Percentiles rank a stretch among this genome's conserved stretches.
phyloP scores from a whole-genome alignment of 169 alveolate genomes.

The Cryptosporidium muris region DNA sequence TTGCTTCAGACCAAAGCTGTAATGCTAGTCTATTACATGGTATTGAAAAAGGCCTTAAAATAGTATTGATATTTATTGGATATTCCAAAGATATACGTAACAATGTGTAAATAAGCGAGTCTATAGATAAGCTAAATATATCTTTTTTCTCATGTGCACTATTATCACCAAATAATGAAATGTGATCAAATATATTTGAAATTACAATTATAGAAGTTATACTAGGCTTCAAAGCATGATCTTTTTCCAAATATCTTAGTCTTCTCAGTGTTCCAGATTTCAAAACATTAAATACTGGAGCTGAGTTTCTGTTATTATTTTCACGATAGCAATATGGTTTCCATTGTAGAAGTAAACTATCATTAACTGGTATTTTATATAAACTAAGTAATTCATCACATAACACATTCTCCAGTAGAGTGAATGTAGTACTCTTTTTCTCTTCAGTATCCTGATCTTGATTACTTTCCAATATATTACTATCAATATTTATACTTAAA shows the following conservation, averaged over 20 bases:
- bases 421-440: neutral
- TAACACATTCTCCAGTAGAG: constrained; percentile 6
- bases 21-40: neutral
- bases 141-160: neutral
- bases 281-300: neutral
- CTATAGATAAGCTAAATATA: constrained; percentile 26
- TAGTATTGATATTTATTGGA: constrained; percentile 39
- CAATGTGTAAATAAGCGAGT: constrained; percentile 45
- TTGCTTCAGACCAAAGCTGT: constrained; percentile 18
- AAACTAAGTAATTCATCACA: constrained; percentile 4
- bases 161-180: constrained; percentile 46
- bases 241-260: constrained; percentile 30
- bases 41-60: constrained; percentile 21
- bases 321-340: constrained; percentile 27
- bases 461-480: neutral
- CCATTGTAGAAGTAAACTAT: constrained; percentile 49
- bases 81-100: constrained; percentile 47
- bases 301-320: neutral
- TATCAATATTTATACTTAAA: neutral
- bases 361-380: constrained; percentile 62
- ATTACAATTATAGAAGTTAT: constrained; percentile 21
- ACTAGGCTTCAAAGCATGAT: constrained; percentile 50
- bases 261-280: constrained; percentile 1
- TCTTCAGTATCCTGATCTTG: constrained; percentile 24
- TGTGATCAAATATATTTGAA: constrained; percentile 42